These are phyloP conservation scores for Hebeloma cylindrosporum DNA, from an alignment of 768 basidiomycete species.

Conservation along the genomic window DNA sequence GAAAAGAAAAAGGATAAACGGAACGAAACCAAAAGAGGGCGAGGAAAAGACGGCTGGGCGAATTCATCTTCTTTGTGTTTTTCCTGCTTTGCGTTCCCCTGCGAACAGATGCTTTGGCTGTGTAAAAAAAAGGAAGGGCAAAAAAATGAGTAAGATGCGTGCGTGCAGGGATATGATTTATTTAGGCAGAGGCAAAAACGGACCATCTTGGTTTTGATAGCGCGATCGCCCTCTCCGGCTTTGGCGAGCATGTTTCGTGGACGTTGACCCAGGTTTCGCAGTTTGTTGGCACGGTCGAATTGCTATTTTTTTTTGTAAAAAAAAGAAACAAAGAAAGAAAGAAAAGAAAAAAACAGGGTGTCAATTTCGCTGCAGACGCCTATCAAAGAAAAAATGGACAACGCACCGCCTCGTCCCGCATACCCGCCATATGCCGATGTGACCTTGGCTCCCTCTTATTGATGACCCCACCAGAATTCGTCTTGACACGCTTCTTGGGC, in stretches of 20 bases:
- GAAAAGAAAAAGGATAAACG: constrained; percentile 13
- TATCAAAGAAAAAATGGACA: constrained; percentile 1
- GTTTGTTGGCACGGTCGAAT: constrained; percentile 72
- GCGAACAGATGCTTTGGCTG: constrained; percentile 87
- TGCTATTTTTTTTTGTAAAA: too few species aligned
- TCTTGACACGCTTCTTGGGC: constrained; percentile 61
- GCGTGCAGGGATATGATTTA: too few species aligned
- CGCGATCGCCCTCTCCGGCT: constrained; percentile 87
- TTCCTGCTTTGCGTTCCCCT: constrained; percentile 83
- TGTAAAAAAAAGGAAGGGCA: constrained; percentile 9
- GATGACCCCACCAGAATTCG: constrained; percentile 56
- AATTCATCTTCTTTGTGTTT: constrained; percentile 80
- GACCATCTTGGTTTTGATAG: constrained; percentile 83
- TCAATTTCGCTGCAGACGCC: too few species aligned
- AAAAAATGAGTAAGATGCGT: not conserved
- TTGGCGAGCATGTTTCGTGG: constrained; percentile 85
- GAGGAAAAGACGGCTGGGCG: constrained; percentile 24
- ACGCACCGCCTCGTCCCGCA: constrained; percentile 74
- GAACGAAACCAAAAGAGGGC: constrained; percentile 11
- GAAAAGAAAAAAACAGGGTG: not conserved
- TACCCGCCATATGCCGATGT: constrained; percentile 75
- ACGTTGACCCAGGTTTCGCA: constrained; percentile 86
- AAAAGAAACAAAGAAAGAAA: constrained; percentile 11
- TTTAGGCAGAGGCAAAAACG: constrained; percentile 21
- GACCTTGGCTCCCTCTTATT: constrained; percentile 59